Percentiles rank a stretch among this genome's conserved stretches.
These are phyloP conservation scores for Podaxis sp. DNA, from an alignment of 768 basidiomycete genomes.

Conservation along the genomic window DNA sequence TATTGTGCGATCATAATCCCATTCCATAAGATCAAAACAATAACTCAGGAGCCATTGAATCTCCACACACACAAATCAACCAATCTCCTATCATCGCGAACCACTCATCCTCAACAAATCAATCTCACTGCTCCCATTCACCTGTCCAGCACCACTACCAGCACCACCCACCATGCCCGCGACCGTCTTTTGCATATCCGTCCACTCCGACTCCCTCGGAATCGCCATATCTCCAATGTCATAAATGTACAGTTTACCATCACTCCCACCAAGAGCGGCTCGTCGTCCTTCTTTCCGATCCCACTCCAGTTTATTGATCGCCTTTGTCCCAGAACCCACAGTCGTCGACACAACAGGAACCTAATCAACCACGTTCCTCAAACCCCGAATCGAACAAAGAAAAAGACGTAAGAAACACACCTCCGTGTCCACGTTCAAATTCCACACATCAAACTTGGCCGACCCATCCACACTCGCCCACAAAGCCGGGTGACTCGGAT, in stretches of 20 bases:
- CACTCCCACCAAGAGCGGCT: constrained; percentile 87
- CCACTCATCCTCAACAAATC: constrained; percentile 28
- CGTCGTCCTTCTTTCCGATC: constrained; percentile 91
- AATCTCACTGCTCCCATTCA: constrained; percentile 36
- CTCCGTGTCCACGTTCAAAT: constrained; percentile 95
- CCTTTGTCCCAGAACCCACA: constrained; percentile 67
- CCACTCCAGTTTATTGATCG: constrained; percentile 96
- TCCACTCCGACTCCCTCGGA: constrained; percentile 91
- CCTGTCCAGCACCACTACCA: constrained; percentile 25
- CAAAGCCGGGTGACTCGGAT: constrained; percentile 90
- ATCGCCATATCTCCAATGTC: constrained; percentile 91
- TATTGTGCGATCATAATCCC: not conserved
- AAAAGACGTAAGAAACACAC: constrained; percentile 43
- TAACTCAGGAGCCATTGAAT: not conserved
- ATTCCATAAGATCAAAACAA: not conserved
- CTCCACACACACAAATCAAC: not conserved
- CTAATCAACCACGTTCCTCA: constrained; percentile 36
- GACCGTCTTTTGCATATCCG: constrained; percentile 85
- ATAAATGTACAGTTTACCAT: constrained; percentile 91
- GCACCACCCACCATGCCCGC: constrained; percentile 64
- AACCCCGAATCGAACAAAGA: not conserved
- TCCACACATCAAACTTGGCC: constrained; percentile 97
- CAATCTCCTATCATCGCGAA: constrained; percentile 24
- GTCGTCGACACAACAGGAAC: constrained; percentile 88
- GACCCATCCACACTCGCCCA: constrained; percentile 95